Evolutionary conservation across 2,329 filamentous ascomycete species (phyloP).

Genomic region (Didymosphaeria variabile): DNA sequence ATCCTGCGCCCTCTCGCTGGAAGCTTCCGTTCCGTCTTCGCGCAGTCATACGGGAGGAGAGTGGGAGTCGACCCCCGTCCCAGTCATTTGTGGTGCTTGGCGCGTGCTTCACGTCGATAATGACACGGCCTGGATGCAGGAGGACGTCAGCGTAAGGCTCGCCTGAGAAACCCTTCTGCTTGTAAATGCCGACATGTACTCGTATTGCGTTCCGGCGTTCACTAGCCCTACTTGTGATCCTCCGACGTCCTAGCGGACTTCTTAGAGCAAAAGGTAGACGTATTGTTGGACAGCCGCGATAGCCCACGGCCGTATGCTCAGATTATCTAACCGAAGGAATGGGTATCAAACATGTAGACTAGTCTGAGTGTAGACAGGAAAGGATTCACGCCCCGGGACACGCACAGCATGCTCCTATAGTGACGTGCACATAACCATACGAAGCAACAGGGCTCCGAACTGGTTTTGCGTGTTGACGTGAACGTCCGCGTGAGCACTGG

Average conservation of each 20-base stretch:
- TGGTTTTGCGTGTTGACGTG: constrained; percentile 14
- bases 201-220: not conserved
- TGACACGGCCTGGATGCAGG: too few relatives aligned
- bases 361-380: constrained; percentile 5
- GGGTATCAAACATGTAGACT: not conserved
- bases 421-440: constrained; percentile 5
- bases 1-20: constrained; percentile 10
- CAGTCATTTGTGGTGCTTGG: constrained; percentile 4
- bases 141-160: too few relatives aligned
- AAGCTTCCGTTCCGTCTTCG: not conserved
- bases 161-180: not conserved
- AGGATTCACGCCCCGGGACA: constrained; percentile 17
- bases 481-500: constrained; percentile 13
- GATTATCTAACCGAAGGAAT: not conserved
- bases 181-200: not conserved
- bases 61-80: too few relatives aligned
- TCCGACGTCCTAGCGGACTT: not conserved
- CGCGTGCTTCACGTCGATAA: not conserved
- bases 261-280: not conserved
- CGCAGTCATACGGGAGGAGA: not conserved
- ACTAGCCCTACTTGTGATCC: not conserved
- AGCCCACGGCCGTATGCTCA: constrained; percentile 6
- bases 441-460: constrained; percentile 6
- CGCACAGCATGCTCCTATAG: constrained; percentile 4
- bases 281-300: constrained; percentile 6